phyloP scores from a whole-genome alignment of 768 basidiomycete genomes.

The Mycena rosella region DNA sequence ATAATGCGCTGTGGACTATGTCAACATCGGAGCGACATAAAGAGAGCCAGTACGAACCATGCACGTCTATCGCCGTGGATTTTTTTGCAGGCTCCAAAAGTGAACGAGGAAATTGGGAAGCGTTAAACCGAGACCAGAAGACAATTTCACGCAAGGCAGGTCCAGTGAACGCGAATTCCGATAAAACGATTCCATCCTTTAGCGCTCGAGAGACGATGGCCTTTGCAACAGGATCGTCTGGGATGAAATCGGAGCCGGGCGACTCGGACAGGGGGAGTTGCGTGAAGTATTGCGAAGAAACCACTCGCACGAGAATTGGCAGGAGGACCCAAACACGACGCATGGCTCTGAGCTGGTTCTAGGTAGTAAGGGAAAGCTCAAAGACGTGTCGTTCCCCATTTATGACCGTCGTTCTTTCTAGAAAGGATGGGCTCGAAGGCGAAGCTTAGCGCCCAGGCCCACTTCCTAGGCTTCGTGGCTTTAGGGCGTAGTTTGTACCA shows the following conservation, averaged over 20 bases:
- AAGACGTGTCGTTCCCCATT: background rate
- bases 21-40: background rate
- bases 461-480: too few species aligned
- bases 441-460: too few species aligned
- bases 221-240: constrained; percentile 22
- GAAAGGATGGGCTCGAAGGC: background rate
- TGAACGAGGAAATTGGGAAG: background rate
- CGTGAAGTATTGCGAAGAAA: constrained; percentile 1
- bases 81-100: background rate
- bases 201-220: constrained; percentile 19
- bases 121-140: constrained; percentile 24
- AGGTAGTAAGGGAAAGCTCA: background rate
- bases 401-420: background rate
- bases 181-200: constrained; percentile 19
- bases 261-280: background rate
- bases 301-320: too few species aligned
- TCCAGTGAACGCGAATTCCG: constrained; percentile 13
- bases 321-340: background rate
- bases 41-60: constrained; percentile 5
- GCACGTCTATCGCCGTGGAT: constrained; percentile 18
- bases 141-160: constrained; percentile 30
- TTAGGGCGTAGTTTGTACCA: too few species aligned
- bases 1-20: constrained; percentile 11
- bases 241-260: background rate
- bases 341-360: background rate